Percentiles rank a stretch among this genome's conserved stretches.
Evolutionary conservation across 2,329 filamentous ascomycete genomes (phyloP).

Genomic region (Alternaria viburni): DNA sequence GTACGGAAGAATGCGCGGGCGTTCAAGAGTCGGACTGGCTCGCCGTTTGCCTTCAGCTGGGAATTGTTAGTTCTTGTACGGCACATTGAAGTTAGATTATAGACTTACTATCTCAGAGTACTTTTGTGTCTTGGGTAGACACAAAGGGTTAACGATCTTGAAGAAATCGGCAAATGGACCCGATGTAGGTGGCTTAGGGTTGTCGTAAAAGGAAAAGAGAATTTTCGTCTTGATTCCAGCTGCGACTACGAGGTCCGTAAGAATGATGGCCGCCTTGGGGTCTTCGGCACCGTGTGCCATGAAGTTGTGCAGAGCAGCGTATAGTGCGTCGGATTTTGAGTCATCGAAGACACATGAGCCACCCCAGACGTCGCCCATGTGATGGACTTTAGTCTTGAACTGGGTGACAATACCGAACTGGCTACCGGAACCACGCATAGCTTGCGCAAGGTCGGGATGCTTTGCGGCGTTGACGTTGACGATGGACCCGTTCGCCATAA

Average conservation of each 20-base stretch:
- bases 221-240: slow-evolving; percentile 13
- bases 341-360: slow-evolving; percentile 45
- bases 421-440: slow-evolving; percentile 36
- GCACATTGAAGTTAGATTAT: background rate
- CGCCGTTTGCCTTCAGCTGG: slow-evolving; percentile 25
- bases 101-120: slow-evolving; percentile 42
- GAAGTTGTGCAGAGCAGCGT: slow-evolving; percentile 44
- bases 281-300: slow-evolving; percentile 29
- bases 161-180: slow-evolving; percentile 44
- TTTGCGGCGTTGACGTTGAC: slow-evolving; percentile 28
- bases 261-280: slow-evolving; percentile 33
- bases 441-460: slow-evolving; percentile 43
- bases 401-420: slow-evolving; percentile 39
- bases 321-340: slow-evolving; percentile 36
- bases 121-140: slow-evolving; percentile 30
- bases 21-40: slow-evolving; percentile 13
- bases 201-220: slow-evolving; percentile 32
- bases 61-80: background rate
- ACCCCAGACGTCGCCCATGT: slow-evolving; percentile 48
- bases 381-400: slow-evolving; percentile 29
- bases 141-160: slow-evolving; percentile 30
- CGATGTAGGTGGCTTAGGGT: slow-evolving; percentile 36
- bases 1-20: slow-evolving; percentile 32
- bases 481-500: slow-evolving; percentile 40
- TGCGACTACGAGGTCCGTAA: slow-evolving; percentile 18